These are phyloP conservation scores for Suhomyces sp. DNA, from an alignment of 805 yeast genomes.

Conservation along the genomic window DNA sequence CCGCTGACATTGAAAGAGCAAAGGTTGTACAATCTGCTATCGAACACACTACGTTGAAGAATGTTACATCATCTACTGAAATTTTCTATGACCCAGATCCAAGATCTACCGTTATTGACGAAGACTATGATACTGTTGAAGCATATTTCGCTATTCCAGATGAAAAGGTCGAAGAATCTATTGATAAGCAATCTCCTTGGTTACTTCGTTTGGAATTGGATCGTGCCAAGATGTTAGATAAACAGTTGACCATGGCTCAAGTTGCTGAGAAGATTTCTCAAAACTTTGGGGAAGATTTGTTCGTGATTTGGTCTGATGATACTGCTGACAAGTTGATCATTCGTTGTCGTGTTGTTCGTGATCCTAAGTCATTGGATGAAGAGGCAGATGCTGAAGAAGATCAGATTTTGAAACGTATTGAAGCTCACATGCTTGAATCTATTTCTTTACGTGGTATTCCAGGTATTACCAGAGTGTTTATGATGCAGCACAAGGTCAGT, in stretches of 20 bases:
- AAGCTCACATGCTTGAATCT: constrained; percentile 92
- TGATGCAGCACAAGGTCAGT: constrained; percentile 80
- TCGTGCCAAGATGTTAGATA: constrained; percentile 98
- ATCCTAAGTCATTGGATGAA: constrained; percentile 88
- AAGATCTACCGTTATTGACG: constrained; percentile 91
- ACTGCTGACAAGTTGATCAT: constrained; percentile 94
- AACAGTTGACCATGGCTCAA: constrained; percentile 96
- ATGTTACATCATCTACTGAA: constrained; percentile 96
- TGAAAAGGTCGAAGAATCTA: constrained; percentile 90
- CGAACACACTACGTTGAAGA: constrained; percentile 91
- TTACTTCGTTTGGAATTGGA: constrained; percentile 92
- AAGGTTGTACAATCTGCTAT: constrained; percentile 94
- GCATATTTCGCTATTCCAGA: constrained; percentile 97
- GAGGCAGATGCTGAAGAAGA: constrained; percentile 97
- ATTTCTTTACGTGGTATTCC: constrained; percentile 95
- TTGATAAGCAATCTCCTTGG: constrained; percentile 98
- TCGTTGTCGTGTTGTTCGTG: constrained; percentile 98
- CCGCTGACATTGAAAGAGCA: constrained; percentile 89
- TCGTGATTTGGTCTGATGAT: constrained; percentile 99
- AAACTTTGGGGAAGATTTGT: constrained; percentile 90
- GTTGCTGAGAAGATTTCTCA: constrained; percentile 94
- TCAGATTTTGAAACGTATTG: constrained; percentile 91
- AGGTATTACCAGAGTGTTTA: constrained; percentile 85
- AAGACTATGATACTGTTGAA: constrained; percentile 95
- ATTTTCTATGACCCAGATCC: constrained; percentile 98